Evolutionary conservation across 2,329 filamentous ascomycete genomes (phyloP).

Genomic region (Curvularia sp.): DNA sequence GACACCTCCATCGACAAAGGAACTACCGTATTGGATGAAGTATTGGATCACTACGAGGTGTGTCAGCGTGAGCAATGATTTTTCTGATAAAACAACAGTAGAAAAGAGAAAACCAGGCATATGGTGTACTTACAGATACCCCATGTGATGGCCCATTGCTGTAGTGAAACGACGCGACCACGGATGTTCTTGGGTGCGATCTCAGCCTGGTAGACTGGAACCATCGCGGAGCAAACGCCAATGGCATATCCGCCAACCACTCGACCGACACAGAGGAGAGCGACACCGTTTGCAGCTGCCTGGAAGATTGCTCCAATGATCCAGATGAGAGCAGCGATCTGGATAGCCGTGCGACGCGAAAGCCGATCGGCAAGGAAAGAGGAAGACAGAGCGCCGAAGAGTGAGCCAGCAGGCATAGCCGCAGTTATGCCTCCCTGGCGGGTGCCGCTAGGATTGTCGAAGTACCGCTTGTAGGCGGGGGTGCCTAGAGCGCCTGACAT

Average conservation of each 20-base stretch:
- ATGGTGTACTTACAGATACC: constrained; percentile 48
- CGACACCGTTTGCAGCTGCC: constrained; percentile 48
- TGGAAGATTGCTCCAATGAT: constrained; percentile 55
- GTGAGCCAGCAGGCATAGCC: constrained; percentile 59
- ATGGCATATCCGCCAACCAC: constrained; percentile 86
- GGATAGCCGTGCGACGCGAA: constrained; percentile 54
- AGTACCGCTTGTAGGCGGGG: constrained; percentile 49
- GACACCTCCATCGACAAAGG: constrained; percentile 59
- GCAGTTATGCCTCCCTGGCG: constrained; percentile 55
- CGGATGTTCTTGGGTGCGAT: constrained; percentile 62
- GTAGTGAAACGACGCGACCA: constrained; percentile 68
- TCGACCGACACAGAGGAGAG: constrained; percentile 60
- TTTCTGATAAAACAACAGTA: no score
- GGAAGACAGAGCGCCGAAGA: constrained; percentile 55
- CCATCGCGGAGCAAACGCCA: constrained; percentile 87
- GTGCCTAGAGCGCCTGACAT: constrained; percentile 51
- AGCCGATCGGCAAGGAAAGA: constrained; percentile 57
- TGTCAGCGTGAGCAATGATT: constrained; percentile 15
- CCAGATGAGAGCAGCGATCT: constrained; percentile 55
- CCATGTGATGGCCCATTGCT: constrained; percentile 70
- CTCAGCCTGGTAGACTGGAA: constrained; percentile 92
- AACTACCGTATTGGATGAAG: constrained; percentile 70
- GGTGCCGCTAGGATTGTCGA: constrained; percentile 43
- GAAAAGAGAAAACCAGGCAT: no score
- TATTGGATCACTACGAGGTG: constrained; percentile 59